Conservation (phyloP, 345 rosid genomes). For the Populus tremula region DNA sequence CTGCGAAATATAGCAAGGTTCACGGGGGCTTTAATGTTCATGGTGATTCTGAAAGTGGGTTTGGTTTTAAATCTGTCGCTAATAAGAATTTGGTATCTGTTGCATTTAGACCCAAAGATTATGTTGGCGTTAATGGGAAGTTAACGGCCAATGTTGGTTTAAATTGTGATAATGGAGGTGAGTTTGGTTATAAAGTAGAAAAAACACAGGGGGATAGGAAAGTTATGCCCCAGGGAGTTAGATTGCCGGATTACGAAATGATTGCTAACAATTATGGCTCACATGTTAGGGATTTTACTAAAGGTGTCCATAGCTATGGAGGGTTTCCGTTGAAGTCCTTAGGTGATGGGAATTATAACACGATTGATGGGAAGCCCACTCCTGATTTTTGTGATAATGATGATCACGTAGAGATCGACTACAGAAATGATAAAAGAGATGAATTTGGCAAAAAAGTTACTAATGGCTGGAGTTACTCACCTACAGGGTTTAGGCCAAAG, state of each 20-base stretch:
- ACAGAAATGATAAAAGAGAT: not conserved
- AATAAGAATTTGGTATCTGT: conserved; percentile 16
- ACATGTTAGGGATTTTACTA: not conserved
- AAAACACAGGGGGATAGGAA: conserved; percentile 4
- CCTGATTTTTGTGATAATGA: conserved; percentile 15
- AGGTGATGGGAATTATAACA: conserved; percentile 30
- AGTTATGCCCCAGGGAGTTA: conserved; percentile 18
- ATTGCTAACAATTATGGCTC: conserved; percentile 1
- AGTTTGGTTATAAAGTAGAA: conserved; percentile 2
- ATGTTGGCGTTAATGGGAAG: conserved; percentile 2
- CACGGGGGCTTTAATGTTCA: conserved; percentile 35
- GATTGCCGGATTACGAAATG: conserved; percentile 30
- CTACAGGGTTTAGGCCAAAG: conserved; percentile 36
- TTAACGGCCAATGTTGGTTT: conserved; percentile 7
- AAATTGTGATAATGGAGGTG: not conserved
- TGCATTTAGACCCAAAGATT: conserved; percentile 11
- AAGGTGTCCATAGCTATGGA: conserved; percentile 14
- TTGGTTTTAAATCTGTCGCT: conserved; percentile 23
- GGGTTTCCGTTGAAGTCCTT: conserved; percentile 50
- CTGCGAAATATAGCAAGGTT: conserved; percentile 27
- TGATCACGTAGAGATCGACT: not conserved
- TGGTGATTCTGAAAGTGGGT: conserved; percentile 34
- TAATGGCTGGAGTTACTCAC: conserved; percentile 1
- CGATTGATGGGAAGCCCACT: not conserved
- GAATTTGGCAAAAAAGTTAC: not conserved